Percentiles rank a stretch among this genome's conserved stretches.
These are phyloP conservation scores for Phyllachora maydis DNA, from an alignment of 2,329 filamentous ascomycete species.

Conservation along the genomic window DNA sequence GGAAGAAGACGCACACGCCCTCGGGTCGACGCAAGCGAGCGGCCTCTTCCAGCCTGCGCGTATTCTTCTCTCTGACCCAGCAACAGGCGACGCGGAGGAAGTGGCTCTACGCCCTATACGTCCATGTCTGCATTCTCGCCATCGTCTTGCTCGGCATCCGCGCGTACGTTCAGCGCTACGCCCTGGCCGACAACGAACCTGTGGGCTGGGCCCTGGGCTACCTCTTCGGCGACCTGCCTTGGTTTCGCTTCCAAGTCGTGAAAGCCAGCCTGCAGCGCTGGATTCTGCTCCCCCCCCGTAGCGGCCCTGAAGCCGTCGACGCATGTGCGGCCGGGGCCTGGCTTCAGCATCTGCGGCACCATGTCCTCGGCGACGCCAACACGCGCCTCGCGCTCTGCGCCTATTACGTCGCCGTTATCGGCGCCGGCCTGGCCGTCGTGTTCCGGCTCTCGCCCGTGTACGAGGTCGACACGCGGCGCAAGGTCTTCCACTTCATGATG, in stretches of 20 bases:
- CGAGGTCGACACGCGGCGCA: slow-evolving; percentile 87
- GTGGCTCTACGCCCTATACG: slow-evolving; percentile 65
- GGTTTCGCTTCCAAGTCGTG: slow-evolving; percentile 52
- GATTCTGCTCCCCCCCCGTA: slow-evolving; percentile 45
- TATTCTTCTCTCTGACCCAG: slow-evolving; percentile 64
- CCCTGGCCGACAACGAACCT: slow-evolving; percentile 55
- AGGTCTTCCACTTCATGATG: slow-evolving; percentile 98
- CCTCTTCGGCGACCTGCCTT: slow-evolving; percentile 57
- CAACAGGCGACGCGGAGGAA: slow-evolving; percentile 57
- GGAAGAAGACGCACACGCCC: slow-evolving; percentile 31
- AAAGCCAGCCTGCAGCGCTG: slow-evolving; percentile 49
- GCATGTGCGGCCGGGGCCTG: slow-evolving; percentile 32
- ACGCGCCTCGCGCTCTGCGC: slow-evolving; percentile 55
- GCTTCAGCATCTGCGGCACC: slow-evolving; percentile 43
- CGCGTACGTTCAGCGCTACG: slow-evolving; percentile 42
- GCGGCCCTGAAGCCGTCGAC: slow-evolving; percentile 9
- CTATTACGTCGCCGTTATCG: slow-evolving; percentile 55
- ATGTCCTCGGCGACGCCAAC: slow-evolving; percentile 53
- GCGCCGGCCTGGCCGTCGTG: slow-evolving; percentile 52
- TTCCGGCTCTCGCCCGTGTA: slow-evolving; percentile 54
- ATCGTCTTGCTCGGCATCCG: slow-evolving; percentile 55
- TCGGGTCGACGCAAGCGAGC: slow-evolving; percentile 46
- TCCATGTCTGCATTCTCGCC: slow-evolving; percentile 45
- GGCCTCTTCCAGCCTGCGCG: slow-evolving; percentile 41
- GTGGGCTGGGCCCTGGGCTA: slow-evolving; percentile 89